A percentile compares a stretch with the other conserved stretches of the same genome.
Evolutionary conservation across 352 stramenopile genomes (phyloP).

Genomic region (Phytopythium cucurbitacearum): DNA sequence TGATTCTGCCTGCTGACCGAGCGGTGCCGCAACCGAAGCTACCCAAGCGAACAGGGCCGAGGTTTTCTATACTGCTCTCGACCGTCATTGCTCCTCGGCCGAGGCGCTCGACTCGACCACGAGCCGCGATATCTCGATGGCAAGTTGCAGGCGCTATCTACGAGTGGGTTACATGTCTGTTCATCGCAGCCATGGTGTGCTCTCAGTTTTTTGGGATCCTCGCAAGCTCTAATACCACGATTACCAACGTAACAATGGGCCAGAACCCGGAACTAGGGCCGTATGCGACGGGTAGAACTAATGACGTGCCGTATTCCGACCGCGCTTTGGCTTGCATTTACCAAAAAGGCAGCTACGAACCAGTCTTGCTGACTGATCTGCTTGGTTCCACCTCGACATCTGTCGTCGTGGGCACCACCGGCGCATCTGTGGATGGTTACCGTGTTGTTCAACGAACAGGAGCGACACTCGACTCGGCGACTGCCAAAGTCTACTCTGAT

Average conservation of each 20-base stretch:
- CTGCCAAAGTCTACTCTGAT: not conserved
- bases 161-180: slow-evolving; percentile 13
- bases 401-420: not conserved
- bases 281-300: slow-evolving; percentile 17
- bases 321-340: slow-evolving; percentile 39
- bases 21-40: slow-evolving; percentile 1
- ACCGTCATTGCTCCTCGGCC: not conserved
- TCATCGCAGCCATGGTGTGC: slow-evolving; percentile 19
- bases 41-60: slow-evolving; percentile 3
- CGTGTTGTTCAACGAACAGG: not conserved
- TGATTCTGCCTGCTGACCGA: too few relatives aligned
- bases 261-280: slow-evolving; percentile 10
- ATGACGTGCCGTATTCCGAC: slow-evolving; percentile 49
- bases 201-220: slow-evolving; percentile 27
- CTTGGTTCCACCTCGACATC: slow-evolving; percentile 10
- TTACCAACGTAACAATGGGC: slow-evolving; percentile 9
- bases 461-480: not conserved
- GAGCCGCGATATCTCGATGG: too few relatives aligned
- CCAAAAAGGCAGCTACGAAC: slow-evolving; percentile 24
- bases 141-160: too few relatives aligned
- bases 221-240: slow-evolving; percentile 11
- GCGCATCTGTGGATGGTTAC: slow-evolving; percentile 1
- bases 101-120: too few relatives aligned
- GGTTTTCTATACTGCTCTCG: not conserved
- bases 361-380: slow-evolving; percentile 27